Evolutionary conservation across 495 filamentous ascomycete genomes (phyloP).

Genomic region (Cryomyces minteri): DNA sequence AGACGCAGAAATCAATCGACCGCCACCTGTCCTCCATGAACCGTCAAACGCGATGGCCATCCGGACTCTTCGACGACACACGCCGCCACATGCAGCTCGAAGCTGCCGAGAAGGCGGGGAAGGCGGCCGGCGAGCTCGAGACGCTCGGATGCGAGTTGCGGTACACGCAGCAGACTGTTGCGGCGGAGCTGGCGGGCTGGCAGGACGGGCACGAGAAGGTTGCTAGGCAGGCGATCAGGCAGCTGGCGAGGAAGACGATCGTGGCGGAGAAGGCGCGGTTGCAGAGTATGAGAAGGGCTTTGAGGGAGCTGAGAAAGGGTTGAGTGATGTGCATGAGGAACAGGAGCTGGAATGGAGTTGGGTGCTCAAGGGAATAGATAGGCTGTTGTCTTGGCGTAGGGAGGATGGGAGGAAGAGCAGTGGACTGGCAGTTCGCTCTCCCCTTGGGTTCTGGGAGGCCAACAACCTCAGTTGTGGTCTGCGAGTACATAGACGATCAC

Average conservation of each 20-base stretch:
- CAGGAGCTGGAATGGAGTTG: too few relatives aligned
- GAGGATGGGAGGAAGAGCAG: too few relatives aligned
- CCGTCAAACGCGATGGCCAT: slow-evolving; percentile 58
- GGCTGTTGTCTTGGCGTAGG: too few relatives aligned
- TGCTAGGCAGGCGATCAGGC: slow-evolving; percentile 51
- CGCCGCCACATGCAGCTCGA: slow-evolving; percentile 64
- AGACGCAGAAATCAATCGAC: slow-evolving; percentile 45
- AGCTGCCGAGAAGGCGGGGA: slow-evolving; percentile 51
- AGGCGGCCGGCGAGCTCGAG: slow-evolving; percentile 42
- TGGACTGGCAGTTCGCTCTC: too few relatives aligned
- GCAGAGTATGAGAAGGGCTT: slow-evolving; percentile 61
- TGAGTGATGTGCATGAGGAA: too few relatives aligned
- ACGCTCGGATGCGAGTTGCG: slow-evolving; percentile 57
- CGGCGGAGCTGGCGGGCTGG: slow-evolving; percentile 82
- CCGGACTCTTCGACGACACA: slow-evolving; percentile 77
- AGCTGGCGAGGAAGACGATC: slow-evolving; percentile 61
- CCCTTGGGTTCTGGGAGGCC: too few relatives aligned
- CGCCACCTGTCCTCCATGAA: slow-evolving; percentile 55
- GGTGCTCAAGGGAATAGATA: too few relatives aligned
- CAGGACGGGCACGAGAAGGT: slow-evolving; percentile 69
- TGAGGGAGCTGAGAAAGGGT: slow-evolving; percentile 26
- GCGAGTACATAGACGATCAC: too few relatives aligned
- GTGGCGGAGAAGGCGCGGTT: slow-evolving; percentile 60
- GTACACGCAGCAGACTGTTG: slow-evolving; percentile 87
- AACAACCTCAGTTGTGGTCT: too few relatives aligned